Evolutionary conservation across 352 stramenopile species (phyloP).

Genomic region (Phytophthora sansomeana): DNA sequence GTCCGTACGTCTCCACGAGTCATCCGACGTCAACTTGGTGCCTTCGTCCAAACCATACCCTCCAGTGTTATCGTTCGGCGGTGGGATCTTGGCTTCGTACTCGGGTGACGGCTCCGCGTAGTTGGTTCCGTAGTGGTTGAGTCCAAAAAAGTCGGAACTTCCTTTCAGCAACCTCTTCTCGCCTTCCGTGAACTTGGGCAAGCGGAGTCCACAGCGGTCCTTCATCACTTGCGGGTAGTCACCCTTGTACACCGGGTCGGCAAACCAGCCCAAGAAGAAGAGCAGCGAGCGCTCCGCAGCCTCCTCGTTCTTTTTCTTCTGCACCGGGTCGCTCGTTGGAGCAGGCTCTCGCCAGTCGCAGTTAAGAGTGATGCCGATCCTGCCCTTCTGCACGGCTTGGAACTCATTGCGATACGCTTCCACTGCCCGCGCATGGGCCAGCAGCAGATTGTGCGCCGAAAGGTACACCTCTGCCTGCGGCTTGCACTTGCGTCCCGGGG

Average conservation of each 20-base stretch:
- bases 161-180: conserved; percentile 83
- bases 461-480: conserved; percentile 80
- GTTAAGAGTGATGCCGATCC: conserved; percentile 93
- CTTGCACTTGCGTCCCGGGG: conserved; percentile 66
- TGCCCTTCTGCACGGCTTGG: conserved; percentile 60
- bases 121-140: conserved; percentile 94
- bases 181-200: conserved; percentile 91
- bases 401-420: conserved; percentile 88
- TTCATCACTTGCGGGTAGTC: conserved; percentile 95
- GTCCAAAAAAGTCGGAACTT: conserved; percentile 93
- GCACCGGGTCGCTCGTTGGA: conserved; percentile 48
- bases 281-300: conserved; percentile 85
- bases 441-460: conserved; percentile 87
- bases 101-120: conserved; percentile 53
- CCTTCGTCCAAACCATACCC: conserved; percentile 50
- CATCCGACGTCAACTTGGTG: conserved; percentile 49
- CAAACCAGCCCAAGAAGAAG: conserved; percentile 93
- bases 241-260: conserved; percentile 92
- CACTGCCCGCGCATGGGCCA: conserved; percentile 88
- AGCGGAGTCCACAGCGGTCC: conserved; percentile 73
- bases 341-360: conserved; percentile 90
- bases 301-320: conserved; percentile 63
- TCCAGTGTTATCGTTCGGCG: conserved; percentile 42
- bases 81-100: conserved; percentile 47
- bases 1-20: conserved; percentile 73